Base-by-base conservation (phyloP, 2,329 filamentous ascomycete species). In the Colletotrichum sp. region DNA sequence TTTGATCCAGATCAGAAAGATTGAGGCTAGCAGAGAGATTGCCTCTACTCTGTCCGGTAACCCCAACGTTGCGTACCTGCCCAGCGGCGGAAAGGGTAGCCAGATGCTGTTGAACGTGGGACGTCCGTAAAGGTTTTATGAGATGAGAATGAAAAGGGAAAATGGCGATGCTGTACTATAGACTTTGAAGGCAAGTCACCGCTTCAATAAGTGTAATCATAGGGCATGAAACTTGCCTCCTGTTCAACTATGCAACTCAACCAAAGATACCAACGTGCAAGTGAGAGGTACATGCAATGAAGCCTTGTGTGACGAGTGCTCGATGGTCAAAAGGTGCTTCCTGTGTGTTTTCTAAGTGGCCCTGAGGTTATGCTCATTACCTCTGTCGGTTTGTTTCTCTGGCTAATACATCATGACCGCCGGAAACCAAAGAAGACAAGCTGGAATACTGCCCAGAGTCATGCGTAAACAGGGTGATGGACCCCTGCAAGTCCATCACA, bases 11-110 rank as follows among this genome's bases (percentile, higher is more conserved):
- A 98, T 99, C 84, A 90, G 97, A 88, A 93, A 96, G 88, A 98
- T 99, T 81, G 97, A 99, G 88, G 97, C 97, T 16, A 96, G 95
- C 83, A 95, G 93, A 84, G 97, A 99, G 80, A 98, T 99, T 85
- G 97, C 97, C 12, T 91, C 95, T 85, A 96, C 96, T 78, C 86
- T 99, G 81, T 92, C 96, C 24, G 87, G 87, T 73, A 99, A 99
- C 86, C 96, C 97, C 74, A 98, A 99, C 80, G 96, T 99, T 68
- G 96, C 95, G 62, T 99, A 99, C 84, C 86, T 99, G 76, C 97
- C 97, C 5, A 74, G 68, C 36, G 91, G 94, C 78, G 93, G 94
- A 69, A 92, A 94, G 84, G 88, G 90, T 24, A 82, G 82, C n/a
- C 84, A 86, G 76, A 88, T 88, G 77, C 81, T 92, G 79, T 80